Evolutionary conservation across 2,329 filamentous ascomycete species (phyloP), one percentile per base, ranked within the genome.

Genomic region (Fusarium transvaalense): DNA sequence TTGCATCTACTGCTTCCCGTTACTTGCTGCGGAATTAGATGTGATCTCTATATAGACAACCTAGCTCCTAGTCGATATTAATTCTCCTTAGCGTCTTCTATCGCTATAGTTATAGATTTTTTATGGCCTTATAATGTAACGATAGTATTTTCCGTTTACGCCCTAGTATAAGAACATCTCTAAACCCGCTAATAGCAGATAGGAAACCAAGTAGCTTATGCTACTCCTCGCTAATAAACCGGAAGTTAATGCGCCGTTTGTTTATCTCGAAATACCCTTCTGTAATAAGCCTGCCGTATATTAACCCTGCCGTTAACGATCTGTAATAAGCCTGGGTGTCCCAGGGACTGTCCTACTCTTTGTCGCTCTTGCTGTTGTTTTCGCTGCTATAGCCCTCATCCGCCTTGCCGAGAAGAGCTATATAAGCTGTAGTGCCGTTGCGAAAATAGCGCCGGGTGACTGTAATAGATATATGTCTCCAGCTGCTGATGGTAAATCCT

Each of bases 401-500:
- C 14, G 31, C 55, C 37, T 63, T 15, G 2, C 31, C 10, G 10
- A 63, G 21, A 35, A 63, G 37, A 23, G 37, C 31, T 15, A 4
- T 4, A 29, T 63, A 4, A 37, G 43, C 19, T 46, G 8, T 63
- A 3, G 2, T 59, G 10, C 23, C 9, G 13, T 55, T 63, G 3
- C 10, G 9, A 21, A 63, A 63, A 39, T 59, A 63, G 12, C 7
- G 6, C n/a, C 10, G 4, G 10, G 23, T 39, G 6, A 59, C 45
- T 37, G 25, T n/a, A 7, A 46, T 59, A n/a, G 3, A 51, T 6
- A 52, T 15, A 53, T 59, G 5, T 29, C 56, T 59, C 17, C 10
- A 59, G 38, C 39, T 59, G 17, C 32, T 59, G 25, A 59, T 59
- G 21, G 35, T 57, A 4, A 57, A 19, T 35, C 43, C 29, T 21